Conservation (phyloP, 2,329 filamentous ascomycete genomes). For the Nannizziopsis barbatae region DNA sequence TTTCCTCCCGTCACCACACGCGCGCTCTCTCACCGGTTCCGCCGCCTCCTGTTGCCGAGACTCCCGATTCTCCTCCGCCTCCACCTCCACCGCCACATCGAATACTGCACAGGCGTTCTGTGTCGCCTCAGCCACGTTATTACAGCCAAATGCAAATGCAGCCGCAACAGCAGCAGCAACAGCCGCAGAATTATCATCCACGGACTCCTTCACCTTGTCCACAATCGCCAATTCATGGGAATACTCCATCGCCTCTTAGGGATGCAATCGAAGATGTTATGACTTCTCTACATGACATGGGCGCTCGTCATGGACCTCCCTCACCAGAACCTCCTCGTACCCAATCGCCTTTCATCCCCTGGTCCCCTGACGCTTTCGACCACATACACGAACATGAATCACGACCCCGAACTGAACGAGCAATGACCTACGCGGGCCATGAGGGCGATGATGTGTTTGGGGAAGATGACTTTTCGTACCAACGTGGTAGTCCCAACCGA, state of each 20-base stretch:
- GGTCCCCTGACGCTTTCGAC: slow-evolving; percentile 84
- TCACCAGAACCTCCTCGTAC: slow-evolving; percentile 44
- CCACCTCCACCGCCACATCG: slow-evolving; percentile 74
- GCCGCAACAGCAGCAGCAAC: slow-evolving; percentile 24
- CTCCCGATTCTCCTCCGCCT: slow-evolving; percentile 60
- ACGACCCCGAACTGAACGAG: slow-evolving; percentile 38
- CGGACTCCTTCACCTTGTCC: slow-evolving; percentile 40
- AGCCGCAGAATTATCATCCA: slow-evolving; percentile 13
- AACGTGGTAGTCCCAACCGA: slow-evolving; percentile 41
- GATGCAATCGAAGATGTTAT: slow-evolving; percentile 98
- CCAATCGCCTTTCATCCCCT: slow-evolving; percentile 52
- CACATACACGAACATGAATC: slow-evolving; percentile 30
- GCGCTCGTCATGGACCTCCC: slow-evolving; percentile 45
- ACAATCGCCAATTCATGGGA: slow-evolving; percentile 53
- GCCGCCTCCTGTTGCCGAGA: background rate
- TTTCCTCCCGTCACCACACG: slow-evolving; percentile 4
- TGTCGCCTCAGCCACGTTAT: slow-evolving; percentile 24
- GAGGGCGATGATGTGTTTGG: slow-evolving; percentile 37
- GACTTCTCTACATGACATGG: slow-evolving; percentile 83
- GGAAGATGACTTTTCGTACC: slow-evolving; percentile 47
- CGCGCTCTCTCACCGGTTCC: slow-evolving; percentile 10
- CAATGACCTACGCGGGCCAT: slow-evolving; percentile 66
- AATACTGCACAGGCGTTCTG: slow-evolving; percentile 24
- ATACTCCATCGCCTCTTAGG: slow-evolving; percentile 82
- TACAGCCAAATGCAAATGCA: slow-evolving; percentile 20